Evolutionary conservation across 2,329 filamentous ascomycete genomes (phyloP).

Genomic region (Xylariaceae sp.): DNA sequence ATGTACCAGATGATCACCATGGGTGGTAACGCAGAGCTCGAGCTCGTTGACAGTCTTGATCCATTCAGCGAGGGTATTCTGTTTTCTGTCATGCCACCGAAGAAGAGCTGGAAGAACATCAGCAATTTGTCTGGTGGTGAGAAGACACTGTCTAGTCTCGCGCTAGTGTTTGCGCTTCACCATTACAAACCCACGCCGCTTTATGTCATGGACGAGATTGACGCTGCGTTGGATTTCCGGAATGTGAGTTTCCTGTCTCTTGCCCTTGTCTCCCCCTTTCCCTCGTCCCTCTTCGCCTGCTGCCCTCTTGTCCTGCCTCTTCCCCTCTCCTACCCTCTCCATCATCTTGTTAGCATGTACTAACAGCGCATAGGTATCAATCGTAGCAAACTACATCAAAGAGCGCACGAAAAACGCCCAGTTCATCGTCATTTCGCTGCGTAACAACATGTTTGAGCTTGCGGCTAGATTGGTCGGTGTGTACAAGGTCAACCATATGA

Average conservation of each 20-base stretch:
- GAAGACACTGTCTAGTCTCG: conserved; percentile 91
- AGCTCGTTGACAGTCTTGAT: conserved; percentile 92
- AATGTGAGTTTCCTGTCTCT: conserved; percentile 65
- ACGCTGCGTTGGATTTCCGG: conserved; percentile 94
- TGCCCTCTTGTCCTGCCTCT: not conserved
- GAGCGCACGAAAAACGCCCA: conserved; percentile 98
- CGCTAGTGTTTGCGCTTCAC: conserved; percentile 95
- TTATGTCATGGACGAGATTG: conserved; percentile 99
- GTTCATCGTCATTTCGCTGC: conserved; percentile 95
- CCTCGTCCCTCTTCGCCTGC: conserved; percentile 13
- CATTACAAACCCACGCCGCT: conserved; percentile 97
- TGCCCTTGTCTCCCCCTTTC: not conserved
- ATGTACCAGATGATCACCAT: conserved; percentile 99
- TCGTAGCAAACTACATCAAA: conserved; percentile 98
- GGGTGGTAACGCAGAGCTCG: conserved; percentile 96
- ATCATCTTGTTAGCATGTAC: too few species aligned
- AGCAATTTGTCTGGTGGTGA: conserved; percentile 93
- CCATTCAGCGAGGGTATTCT: conserved; percentile 96
- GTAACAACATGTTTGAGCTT: conserved; percentile 99
- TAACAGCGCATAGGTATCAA: conserved; percentile 68
- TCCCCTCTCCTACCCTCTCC: too few species aligned
- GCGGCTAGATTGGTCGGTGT: conserved; percentile 93
- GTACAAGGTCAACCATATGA: conserved; percentile 99
- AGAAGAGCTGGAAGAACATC: conserved; percentile 99
- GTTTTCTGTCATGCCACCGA: conserved; percentile 98